Evolutionary conservation across 2,329 filamentous ascomycete species (phyloP).

Genomic region (Chalaropsis thielavioides): DNA sequence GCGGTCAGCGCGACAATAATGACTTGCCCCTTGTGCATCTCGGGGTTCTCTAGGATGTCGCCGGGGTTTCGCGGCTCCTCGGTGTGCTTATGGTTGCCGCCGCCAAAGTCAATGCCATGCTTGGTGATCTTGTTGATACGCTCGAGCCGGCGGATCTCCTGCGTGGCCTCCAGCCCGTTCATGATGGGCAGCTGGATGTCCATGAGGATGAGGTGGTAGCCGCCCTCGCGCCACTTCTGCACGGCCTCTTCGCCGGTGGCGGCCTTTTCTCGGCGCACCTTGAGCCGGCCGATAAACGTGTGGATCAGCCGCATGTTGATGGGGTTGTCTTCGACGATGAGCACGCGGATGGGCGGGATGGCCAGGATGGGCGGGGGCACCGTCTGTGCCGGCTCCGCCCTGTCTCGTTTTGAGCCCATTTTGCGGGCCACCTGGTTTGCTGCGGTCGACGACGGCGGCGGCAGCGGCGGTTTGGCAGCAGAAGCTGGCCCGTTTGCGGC

Average conservation of each 20-base stretch:
- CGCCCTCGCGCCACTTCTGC: slow-evolving; percentile 79
- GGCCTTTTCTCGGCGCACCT: slow-evolving; percentile 93
- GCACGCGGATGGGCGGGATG: slow-evolving; percentile 84
- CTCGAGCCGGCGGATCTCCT: slow-evolving; percentile 83
- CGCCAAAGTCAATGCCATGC: slow-evolving; percentile 7
- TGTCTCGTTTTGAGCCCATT: background rate
- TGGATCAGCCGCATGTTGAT: slow-evolving; percentile 92
- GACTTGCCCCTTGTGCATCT: slow-evolving; percentile 85
- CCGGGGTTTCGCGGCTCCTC: slow-evolving; percentile 35
- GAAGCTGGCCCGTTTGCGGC: background rate
- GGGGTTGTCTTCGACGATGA: slow-evolving; percentile 97
- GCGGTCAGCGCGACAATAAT: slow-evolving; percentile 96
- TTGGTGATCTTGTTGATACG: slow-evolving; percentile 67
- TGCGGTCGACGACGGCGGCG: no score
- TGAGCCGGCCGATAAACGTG: slow-evolving; percentile 88
- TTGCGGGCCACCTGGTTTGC: background rate
- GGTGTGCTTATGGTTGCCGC: background rate
- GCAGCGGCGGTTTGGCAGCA: slow-evolving; percentile 21
- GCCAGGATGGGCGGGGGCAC: slow-evolving; percentile 36
- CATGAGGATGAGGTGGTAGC: slow-evolving; percentile 94
- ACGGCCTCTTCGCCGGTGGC: slow-evolving; percentile 91
- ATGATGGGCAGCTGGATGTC: slow-evolving; percentile 96
- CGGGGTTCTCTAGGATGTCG: slow-evolving; percentile 52
- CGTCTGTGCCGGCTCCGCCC: slow-evolving; percentile 25
- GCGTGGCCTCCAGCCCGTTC: slow-evolving; percentile 87